These are phyloP conservation scores for Leucosporidium creatinivorum DNA, from an alignment of 768 basidiomycete species.

Conservation along the genomic window DNA sequence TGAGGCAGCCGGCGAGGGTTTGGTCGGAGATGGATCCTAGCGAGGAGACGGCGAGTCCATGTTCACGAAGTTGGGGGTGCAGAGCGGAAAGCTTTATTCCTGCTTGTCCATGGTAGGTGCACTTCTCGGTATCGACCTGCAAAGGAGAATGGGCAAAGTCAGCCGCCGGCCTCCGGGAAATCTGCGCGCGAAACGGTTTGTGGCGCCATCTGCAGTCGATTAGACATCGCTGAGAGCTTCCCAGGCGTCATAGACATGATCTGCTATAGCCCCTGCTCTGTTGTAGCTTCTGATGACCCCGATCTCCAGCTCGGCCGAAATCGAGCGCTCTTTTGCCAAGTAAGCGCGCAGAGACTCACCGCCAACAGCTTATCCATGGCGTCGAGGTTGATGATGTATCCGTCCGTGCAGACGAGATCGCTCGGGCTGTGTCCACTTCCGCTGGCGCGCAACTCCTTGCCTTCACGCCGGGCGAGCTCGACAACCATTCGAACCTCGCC, in stretches of 20 bases:
- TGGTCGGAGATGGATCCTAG: constrained; percentile 96
- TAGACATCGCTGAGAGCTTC: no score
- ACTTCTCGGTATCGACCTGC: constrained; percentile 63
- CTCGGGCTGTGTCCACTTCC: constrained; percentile 90
- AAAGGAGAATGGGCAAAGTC: constrained; percentile 1
- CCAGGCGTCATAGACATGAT: background rate
- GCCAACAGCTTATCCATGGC: constrained; percentile 64
- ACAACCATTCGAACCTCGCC: constrained; percentile 66
- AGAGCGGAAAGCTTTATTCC: constrained; percentile 49
- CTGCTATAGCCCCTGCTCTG: background rate
- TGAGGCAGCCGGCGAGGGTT: constrained; percentile 81
- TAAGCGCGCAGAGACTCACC: constrained; percentile 49
- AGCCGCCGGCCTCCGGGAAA: background rate
- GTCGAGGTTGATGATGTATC: constrained; percentile 67
- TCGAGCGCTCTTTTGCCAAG: no score
- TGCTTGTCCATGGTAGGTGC: constrained; percentile 62
- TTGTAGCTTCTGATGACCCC: background rate
- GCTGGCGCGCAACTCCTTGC: constrained; percentile 65
- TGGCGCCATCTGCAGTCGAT: no score
- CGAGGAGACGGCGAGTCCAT: constrained; percentile 77
- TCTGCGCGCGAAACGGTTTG: no score
- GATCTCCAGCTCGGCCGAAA: no score
- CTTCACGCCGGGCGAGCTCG: constrained; percentile 68
- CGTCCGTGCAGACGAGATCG: constrained; percentile 76
- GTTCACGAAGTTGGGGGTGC: constrained; percentile 34